These are phyloP conservation scores for Penicillium vulpinum DNA, from an alignment of 2,329 filamentous ascomycete species.

Conservation along the genomic window DNA sequence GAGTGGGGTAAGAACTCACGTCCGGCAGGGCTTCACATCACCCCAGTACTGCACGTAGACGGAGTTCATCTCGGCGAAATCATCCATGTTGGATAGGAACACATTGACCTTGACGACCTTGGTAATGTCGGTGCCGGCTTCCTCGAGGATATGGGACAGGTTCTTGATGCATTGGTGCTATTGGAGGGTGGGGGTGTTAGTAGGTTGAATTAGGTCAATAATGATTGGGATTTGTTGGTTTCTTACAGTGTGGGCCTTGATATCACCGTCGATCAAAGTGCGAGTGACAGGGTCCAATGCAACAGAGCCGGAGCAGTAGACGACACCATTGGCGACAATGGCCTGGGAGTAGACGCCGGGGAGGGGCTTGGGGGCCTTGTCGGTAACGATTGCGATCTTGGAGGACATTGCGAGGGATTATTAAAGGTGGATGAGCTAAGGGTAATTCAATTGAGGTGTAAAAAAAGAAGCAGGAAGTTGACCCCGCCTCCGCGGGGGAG, in stretches of 20 bases:
- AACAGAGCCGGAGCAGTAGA: conserved; percentile 69
- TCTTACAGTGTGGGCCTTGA: conserved; percentile 56
- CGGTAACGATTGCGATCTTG: conserved; percentile 46
- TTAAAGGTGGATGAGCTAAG: background rate
- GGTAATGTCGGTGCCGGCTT: conserved; percentile 58
- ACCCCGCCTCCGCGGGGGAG: background rate
- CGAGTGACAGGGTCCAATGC: conserved; percentile 58
- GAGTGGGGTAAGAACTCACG: conserved; percentile 21
- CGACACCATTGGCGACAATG: conserved; percentile 62
- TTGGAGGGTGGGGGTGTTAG: background rate
- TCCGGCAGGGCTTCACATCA: conserved; percentile 59
- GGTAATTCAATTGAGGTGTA: background rate
- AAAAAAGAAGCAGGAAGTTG: background rate
- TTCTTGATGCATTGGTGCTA: conserved; percentile 60
- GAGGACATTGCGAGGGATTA: conserved; percentile 32
- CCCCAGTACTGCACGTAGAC: conserved; percentile 76
- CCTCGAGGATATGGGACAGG: conserved; percentile 59
- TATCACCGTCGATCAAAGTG: conserved; percentile 57
- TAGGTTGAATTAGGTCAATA: background rate
- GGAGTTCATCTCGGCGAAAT: conserved; percentile 76
- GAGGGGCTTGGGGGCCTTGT: conserved; percentile 53
- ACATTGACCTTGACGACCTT: conserved; percentile 69
- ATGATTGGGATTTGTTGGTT: background rate
- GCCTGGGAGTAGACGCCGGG: conserved; percentile 61
- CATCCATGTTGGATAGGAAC: conserved; percentile 64